phyloP scores from a whole-genome alignment of 768 basidiomycete genomes.

The Phanerochaete carnosa region DNA sequence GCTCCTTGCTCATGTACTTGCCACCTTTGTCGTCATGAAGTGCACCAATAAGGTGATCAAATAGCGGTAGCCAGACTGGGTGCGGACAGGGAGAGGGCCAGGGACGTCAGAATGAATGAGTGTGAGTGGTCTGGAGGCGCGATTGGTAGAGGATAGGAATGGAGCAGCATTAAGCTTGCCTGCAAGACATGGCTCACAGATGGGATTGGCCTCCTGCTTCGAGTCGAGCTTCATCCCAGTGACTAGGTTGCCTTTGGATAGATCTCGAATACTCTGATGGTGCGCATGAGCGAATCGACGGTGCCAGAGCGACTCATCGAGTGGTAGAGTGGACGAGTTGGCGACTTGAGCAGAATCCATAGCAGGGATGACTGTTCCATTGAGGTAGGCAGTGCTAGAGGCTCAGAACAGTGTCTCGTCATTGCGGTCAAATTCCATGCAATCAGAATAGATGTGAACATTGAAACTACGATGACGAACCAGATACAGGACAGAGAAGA shows the following conservation, averaged over 20 bases:
- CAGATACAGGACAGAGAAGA: not conserved
- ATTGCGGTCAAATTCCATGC: slow-evolving; percentile 14
- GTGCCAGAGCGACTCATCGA: slow-evolving; percentile 19
- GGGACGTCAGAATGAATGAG: slow-evolving; percentile 26
- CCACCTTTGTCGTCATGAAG: slow-evolving; percentile 27
- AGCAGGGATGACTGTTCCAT: slow-evolving; percentile 18
- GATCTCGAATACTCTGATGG: not conserved
- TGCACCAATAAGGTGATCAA: slow-evolving; percentile 11
- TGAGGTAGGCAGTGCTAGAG: not conserved
- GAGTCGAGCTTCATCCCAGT: not conserved
- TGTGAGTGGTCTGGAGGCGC: slow-evolving; percentile 1
- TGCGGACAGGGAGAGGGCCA: slow-evolving; percentile 8
- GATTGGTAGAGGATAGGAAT: slow-evolving; percentile 13
- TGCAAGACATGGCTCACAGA: slow-evolving; percentile 19
- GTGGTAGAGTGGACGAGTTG: not conserved
- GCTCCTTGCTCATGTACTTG: slow-evolving; percentile 22
- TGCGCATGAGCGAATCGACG: slow-evolving; percentile 20
- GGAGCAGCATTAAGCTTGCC: slow-evolving; percentile 23
- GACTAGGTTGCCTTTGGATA: not conserved
- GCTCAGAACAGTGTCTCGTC: not conserved
- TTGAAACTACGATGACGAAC: slow-evolving; percentile 1
- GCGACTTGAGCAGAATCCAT: slow-evolving; percentile 8
- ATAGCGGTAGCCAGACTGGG: slow-evolving; percentile 6
- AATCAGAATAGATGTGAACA: slow-evolving; percentile 5
- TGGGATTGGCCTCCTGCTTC: slow-evolving; percentile 12